Conservation (phyloP, 2,329 filamentous ascomycete genomes). For the Diaporthe australafricana region DNA sequence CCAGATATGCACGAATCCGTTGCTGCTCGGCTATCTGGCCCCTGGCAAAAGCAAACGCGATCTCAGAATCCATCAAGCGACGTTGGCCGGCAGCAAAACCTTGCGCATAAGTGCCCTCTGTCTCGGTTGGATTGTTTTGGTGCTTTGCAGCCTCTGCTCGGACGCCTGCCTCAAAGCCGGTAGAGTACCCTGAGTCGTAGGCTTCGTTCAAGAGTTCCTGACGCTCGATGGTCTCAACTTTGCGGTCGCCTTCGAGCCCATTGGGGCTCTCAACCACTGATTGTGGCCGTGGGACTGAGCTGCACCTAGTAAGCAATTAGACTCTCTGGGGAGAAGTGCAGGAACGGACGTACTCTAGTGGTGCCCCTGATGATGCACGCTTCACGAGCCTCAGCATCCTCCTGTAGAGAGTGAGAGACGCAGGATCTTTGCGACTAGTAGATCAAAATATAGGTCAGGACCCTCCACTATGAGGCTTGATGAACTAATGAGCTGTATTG, state of each 20-base stretch:
- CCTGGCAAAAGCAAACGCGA: constrained; percentile 5
- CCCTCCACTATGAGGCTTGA: background rate
- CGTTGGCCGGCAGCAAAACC: constrained; percentile 18
- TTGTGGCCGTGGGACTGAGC: background rate
- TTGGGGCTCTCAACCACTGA: too few species aligned
- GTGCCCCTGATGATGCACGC: background rate
- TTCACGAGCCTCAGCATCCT: constrained; percentile 10
- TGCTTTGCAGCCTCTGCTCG: background rate
- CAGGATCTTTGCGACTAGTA: background rate
- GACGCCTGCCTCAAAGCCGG: constrained; percentile 11
- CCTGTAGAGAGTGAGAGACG: constrained; percentile 7
- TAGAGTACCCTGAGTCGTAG: constrained; percentile 15
- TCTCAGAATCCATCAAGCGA: constrained; percentile 4
- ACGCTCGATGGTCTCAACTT: background rate
- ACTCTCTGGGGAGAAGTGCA: background rate
- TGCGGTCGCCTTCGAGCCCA: background rate
- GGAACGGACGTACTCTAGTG: background rate
- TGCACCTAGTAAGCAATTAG: background rate
- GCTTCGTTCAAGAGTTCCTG: constrained; percentile 6
- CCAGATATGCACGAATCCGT: background rate
- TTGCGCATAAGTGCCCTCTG: background rate
- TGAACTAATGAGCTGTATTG: too few species aligned
- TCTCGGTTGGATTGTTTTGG: background rate
- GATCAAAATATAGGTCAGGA: background rate
- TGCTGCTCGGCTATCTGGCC: constrained; percentile 14